These are phyloP conservation scores for Hypoxylon perforatum DNA, from an alignment of 495 filamentous ascomycete genomes.

Conservation along the genomic window DNA sequence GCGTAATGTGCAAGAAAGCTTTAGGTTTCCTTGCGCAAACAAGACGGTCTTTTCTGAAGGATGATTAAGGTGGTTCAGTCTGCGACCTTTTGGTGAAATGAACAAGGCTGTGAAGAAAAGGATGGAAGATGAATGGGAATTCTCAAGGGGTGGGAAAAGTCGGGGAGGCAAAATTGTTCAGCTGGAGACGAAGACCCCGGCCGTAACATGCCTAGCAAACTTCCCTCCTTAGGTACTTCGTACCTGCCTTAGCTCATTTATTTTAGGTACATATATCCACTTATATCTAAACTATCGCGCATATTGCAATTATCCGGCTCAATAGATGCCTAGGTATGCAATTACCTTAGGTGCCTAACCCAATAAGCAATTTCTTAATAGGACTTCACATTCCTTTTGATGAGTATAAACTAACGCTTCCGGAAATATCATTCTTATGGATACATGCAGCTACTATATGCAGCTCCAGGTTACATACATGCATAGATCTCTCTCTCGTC, in stretches of 20 bases:
- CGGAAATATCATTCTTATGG: background rate
- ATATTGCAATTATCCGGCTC: background rate
- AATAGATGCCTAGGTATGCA: background rate
- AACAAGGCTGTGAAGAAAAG: constrained; percentile 32
- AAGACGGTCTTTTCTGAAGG: constrained; percentile 15
- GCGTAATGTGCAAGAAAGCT: constrained; percentile 15
- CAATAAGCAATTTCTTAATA: background rate
- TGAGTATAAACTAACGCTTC: background rate
- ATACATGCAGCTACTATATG: background rate
- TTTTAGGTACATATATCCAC: background rate
- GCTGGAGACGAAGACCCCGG: constrained; percentile 27
- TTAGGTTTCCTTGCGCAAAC: constrained; percentile 6
- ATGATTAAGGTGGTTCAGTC: constrained; percentile 1
- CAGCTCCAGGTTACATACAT: background rate
- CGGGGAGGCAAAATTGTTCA: constrained; percentile 46
- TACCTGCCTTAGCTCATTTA: constrained; percentile 19
- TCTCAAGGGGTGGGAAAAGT: constrained; percentile 33
- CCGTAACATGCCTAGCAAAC: too few species aligned
- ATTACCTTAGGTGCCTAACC: background rate
- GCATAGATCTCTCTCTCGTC: too few species aligned
- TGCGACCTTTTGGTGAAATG: background rate
- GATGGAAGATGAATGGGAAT: constrained; percentile 30
- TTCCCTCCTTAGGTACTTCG: too few species aligned
- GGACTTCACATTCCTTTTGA: background rate
- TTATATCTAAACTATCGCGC: background rate